Evolutionary conservation across 148 eudicot species (phyloP).

Genomic region (Pharnaceum exiguum): DNA sequence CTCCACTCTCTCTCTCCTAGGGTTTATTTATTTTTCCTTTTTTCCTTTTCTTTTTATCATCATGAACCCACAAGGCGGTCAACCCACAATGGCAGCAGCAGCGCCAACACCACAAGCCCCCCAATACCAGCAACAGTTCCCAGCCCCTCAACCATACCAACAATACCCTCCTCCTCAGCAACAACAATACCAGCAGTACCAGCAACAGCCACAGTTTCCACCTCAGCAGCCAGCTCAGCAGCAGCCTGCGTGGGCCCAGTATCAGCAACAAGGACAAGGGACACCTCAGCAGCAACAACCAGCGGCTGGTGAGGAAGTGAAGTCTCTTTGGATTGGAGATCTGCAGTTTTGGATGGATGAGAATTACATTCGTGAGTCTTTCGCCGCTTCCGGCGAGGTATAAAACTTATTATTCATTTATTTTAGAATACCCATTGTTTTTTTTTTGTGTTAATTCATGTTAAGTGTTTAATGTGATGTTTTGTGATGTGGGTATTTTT

Average conservation of each 20-base stretch:
- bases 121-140: conserved; percentile 31
- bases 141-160: conserved; percentile 28
- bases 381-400: conserved; percentile 77
- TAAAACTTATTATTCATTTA: not conserved
- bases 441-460: not conserved
- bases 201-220: conserved; percentile 25
- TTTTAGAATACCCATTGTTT: not conserved
- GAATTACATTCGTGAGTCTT: conserved; percentile 46
- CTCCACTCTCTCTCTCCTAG: conserved; percentile 26
- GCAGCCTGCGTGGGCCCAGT: conserved; percentile 27
- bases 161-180: conserved; percentile 30
- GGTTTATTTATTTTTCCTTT: conserved; percentile 17
- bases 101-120: conserved; percentile 28
- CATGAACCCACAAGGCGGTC: conserved; percentile 46
- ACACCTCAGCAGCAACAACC: conserved; percentile 28
- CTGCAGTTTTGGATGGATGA: conserved; percentile 94
- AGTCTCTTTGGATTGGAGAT: conserved; percentile 92
- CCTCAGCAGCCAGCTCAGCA: conserved; percentile 20
- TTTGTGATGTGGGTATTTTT: no score
- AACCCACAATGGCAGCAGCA: conserved; percentile 15
- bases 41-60: not conserved
- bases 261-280: conserved; percentile 29
- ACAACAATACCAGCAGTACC: conserved; percentile 28
- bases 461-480: no score
- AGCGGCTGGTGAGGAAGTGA: conserved; percentile 48